Percentiles rank a stretch among this genome's conserved stretches.
Evolutionary conservation across 2,329 filamentous ascomycete genomes (phyloP).

Genomic region (Orbilia javanica): DNA sequence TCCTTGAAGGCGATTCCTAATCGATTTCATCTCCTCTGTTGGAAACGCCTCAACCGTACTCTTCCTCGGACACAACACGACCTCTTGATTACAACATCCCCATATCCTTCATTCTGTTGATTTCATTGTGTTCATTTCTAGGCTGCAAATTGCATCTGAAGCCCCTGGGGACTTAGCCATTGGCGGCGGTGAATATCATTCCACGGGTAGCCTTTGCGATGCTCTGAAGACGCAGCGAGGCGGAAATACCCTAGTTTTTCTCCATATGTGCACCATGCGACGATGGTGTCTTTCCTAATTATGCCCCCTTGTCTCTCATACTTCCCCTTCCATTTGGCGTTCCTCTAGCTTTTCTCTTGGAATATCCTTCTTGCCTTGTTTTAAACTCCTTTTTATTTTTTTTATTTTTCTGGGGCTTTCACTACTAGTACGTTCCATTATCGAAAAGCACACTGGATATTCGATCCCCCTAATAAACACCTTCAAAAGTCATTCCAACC

Average conservation of each 20-base stretch:
- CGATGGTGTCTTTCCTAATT: background rate
- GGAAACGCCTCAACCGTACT: background rate
- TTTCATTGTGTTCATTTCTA: background rate
- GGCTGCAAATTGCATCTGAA: background rate
- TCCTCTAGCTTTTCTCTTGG: background rate
- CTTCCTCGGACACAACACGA: background rate
- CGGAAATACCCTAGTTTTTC: background rate
- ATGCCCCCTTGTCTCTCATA: background rate
- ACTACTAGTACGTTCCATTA: background rate
- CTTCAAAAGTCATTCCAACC: background rate
- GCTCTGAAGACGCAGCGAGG: background rate
- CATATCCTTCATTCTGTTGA: background rate
- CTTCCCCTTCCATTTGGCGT: background rate
- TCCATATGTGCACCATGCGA: background rate
- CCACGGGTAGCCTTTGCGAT: slow-evolving; percentile 5
- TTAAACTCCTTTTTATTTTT: background rate
- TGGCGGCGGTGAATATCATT: slow-evolving; percentile 5
- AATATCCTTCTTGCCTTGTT: background rate
- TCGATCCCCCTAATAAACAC: background rate
- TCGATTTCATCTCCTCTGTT: background rate
- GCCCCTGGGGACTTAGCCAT: background rate
- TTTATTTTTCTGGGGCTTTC: background rate
- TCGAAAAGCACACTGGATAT: background rate
- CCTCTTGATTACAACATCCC: background rate
- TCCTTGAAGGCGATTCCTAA: slow-evolving; percentile 51